Percentiles rank a stretch among this genome's conserved stretches.
Evolutionary conservation across 2,329 filamentous ascomycete species (phyloP).

Genomic region (Colletotrichum tabaci): DNA sequence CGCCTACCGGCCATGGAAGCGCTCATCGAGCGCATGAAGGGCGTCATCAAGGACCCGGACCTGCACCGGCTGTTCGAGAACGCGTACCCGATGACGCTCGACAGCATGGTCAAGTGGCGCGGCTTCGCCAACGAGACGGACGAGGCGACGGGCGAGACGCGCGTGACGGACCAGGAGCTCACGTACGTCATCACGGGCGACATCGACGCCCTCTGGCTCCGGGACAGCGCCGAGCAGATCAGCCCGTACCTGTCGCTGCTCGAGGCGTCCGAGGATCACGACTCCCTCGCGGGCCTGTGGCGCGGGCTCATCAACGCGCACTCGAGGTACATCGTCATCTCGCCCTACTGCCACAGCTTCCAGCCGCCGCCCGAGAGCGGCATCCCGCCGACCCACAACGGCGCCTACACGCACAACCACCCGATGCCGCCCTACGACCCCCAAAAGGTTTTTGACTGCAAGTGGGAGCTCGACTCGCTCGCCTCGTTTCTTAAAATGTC

Average conservation of each 20-base stretch:
- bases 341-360: constrained; percentile 92
- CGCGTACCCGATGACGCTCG: constrained; percentile 85
- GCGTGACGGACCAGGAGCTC: constrained; percentile 68
- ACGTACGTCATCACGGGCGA: constrained; percentile 88
- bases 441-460: constrained; percentile 83
- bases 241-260: constrained; percentile 77
- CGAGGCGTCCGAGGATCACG: constrained; percentile 64
- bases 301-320: constrained; percentile 81
- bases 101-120: constrained; percentile 87
- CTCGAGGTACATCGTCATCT: constrained; percentile 75
- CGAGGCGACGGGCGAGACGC: constrained; percentile 44
- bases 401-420: constrained; percentile 71
- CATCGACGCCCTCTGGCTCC: constrained; percentile 90
- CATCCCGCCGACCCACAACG: constrained; percentile 70
- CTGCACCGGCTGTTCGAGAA: constrained; percentile 87
- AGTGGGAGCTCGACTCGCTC: constrained; percentile 92
- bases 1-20: constrained; percentile 82
- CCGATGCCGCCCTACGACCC: constrained; percentile 76
- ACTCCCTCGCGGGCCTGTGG: constrained; percentile 77
- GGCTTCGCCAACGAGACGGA: constrained; percentile 64
- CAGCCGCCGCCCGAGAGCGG: constrained; percentile 86
- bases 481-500: constrained; percentile 87
- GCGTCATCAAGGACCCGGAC: constrained; percentile 67
- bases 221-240: constrained; percentile 85
- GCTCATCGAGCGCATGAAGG: constrained; percentile 68